These are phyloP conservation scores for Suhomyces bolitotheri DNA, from an alignment of 1,139 yeast genomes.

Conservation along the genomic window DNA sequence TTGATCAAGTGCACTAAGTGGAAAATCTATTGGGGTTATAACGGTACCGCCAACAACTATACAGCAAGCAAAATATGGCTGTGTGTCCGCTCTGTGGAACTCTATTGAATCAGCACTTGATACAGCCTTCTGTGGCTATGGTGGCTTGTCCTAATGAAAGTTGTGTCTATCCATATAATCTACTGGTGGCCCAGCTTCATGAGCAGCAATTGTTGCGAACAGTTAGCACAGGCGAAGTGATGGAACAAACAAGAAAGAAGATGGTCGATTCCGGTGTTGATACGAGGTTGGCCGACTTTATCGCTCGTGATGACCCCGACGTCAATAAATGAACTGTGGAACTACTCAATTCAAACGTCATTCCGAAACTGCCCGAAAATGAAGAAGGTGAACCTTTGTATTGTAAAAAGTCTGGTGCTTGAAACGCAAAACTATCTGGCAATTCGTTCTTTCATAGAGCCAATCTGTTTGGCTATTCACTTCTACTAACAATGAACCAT, in stretches of 20 bases:
- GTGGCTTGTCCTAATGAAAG: slow-evolving; percentile 29
- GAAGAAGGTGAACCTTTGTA: too few relatives aligned
- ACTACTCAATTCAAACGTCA: too few relatives aligned
- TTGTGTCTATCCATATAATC: slow-evolving; percentile 37
- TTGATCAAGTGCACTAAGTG: neutral
- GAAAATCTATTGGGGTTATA: too few relatives aligned
- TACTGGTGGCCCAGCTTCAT: slow-evolving; percentile 28
- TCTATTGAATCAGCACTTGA: slow-evolving; percentile 25
- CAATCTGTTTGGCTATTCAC: too few relatives aligned
- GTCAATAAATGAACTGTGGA: slow-evolving; percentile 8
- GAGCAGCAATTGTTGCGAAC: slow-evolving; percentile 24
- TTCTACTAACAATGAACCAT: too few relatives aligned
- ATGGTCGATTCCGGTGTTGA: slow-evolving; percentile 28
- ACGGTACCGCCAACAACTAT: too few relatives aligned
- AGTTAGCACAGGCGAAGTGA: slow-evolving; percentile 26
- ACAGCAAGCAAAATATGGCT: neutral
- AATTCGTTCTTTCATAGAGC: too few relatives aligned
- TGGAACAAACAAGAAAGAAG: slow-evolving; percentile 26
- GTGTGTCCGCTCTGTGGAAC: slow-evolving; percentile 32
- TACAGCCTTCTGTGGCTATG: slow-evolving; percentile 29
- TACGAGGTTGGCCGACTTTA: slow-evolving; percentile 28
- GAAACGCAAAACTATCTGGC: too few relatives aligned
- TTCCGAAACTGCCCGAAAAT: too few relatives aligned
- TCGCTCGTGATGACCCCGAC: slow-evolving; percentile 26
- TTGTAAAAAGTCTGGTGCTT: too few relatives aligned